Evolutionary conservation across 2,329 filamentous ascomycete genomes (phyloP).

Genomic region (Trichoderma pleuroti): DNA sequence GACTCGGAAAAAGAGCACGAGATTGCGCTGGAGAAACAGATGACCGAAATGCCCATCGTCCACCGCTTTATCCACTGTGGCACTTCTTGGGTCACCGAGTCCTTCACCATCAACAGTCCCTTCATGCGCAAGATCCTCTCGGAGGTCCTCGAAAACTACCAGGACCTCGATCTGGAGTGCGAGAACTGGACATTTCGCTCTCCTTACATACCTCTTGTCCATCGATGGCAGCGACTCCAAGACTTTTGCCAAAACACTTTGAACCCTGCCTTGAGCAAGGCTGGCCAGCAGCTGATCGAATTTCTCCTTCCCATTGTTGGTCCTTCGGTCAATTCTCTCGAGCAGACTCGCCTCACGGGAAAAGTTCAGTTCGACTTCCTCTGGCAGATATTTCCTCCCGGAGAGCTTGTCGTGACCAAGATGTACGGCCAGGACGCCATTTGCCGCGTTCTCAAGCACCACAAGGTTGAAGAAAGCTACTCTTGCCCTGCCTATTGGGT

Average conservation of each 20-base stretch:
- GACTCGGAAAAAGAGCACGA: neutral
- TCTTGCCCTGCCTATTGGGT: neutral
- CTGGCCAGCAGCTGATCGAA: neutral
- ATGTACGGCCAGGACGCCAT: neutral
- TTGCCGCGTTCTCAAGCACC: neutral
- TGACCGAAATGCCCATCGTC: neutral
- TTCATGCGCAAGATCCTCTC: neutral
- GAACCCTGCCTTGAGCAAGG: neutral
- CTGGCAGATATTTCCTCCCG: neutral
- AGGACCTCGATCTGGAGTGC: neutral
- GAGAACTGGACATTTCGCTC: neutral
- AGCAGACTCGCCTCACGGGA: neutral
- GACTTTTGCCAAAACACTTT: neutral
- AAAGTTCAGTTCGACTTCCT: neutral
- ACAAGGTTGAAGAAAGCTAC: neutral
- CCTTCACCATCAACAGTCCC: neutral
- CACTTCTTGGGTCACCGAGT: neutral
- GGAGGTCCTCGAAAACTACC: neutral
- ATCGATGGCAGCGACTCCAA: neutral
- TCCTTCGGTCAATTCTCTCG: neutral
- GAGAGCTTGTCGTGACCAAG: neutral
- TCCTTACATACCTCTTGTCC: neutral
- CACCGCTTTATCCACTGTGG: neutral
- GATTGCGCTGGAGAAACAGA: neutral
- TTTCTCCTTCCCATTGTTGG: neutral